Evolutionary conservation across 768 basidiomycete species (phyloP), one percentile per base, ranked within the genome.

Genomic region (Lactarius indigo): DNA sequence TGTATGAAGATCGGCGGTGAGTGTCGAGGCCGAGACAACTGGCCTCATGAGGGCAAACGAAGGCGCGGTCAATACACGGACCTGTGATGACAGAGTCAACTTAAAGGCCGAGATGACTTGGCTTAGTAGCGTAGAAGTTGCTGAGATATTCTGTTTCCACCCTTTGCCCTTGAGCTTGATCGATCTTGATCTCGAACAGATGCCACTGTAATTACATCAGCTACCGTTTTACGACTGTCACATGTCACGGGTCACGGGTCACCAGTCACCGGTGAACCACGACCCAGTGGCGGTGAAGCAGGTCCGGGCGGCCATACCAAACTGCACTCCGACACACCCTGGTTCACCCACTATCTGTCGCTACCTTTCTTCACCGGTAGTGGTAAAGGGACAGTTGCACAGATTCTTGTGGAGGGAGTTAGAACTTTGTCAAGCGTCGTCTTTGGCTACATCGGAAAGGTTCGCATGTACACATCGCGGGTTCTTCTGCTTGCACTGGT

Each of bases 361-460:
- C 62, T 18, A 37, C 26, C 26, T 26, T 47, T 2, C 37, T 60
- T 9, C 18, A 18, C 17, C n/a, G n/a, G n/a, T n/a, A n/a, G n/a
- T n/a, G 62, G 65, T 26, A 50, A 58, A 20, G 61, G 60, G 7
- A 50, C 42, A 5, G n/a, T 64, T 39, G 62, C 37, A 3, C 28
- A 64, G 5, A 31, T 33, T 26, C 33, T n/a, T 9, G 42, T 42
- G 64, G 64, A 55, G 23, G 59, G 56, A 1, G 54, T 64, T 30
- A 61, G 18, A 35, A 26, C 56, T 30, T 0, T 33, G 26, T n/a
- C 23, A 9, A 57, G 59, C 30, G 23, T 60, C 39, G n/a, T 59
- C 41, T 65, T 33, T 39, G 54, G 52, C 8, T 35, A 12, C 26
- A 18, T 65, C 15, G 67, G 67, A 28, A 61, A 65, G 56, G 67